Conservation (phyloP, 1,284 basidiomycete genomes). For the Microbotryum lychnidis-dioicae region DNA sequence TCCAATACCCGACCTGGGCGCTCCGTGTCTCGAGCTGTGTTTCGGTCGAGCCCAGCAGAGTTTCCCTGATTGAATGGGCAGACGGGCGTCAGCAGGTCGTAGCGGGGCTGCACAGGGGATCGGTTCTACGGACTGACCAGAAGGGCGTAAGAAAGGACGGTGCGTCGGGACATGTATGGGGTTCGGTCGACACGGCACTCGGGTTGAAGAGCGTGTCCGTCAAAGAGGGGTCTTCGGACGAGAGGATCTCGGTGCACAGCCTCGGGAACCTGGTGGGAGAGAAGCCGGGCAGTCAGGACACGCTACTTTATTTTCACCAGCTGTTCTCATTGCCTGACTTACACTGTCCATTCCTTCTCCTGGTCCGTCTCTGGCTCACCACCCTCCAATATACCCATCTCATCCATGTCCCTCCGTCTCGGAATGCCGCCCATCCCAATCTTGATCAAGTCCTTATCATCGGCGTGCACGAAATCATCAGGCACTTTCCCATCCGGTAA, state of each 20-base stretch:
- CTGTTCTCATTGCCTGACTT: not conserved
- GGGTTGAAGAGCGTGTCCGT: constrained; percentile 78
- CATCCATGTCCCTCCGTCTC: constrained; percentile 12
- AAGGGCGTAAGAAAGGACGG: constrained; percentile 18
- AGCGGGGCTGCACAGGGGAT: not conserved
- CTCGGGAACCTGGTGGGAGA: constrained; percentile 67
- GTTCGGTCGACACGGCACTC: constrained; percentile 39
- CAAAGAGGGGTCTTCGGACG: constrained; percentile 90
- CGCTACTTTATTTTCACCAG: too few relatives aligned
- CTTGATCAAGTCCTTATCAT: constrained; percentile 5
- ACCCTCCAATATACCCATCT: constrained; percentile 10
- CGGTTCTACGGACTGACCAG: constrained; percentile 9
- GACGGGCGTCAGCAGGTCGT: constrained; percentile 21
- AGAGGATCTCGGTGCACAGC: constrained; percentile 89
- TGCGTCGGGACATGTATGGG: constrained; percentile 15
- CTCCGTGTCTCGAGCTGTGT: constrained; percentile 31
- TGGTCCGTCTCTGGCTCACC: constrained; percentile 20
- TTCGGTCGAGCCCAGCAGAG: constrained; percentile 65
- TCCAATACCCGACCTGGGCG: constrained; percentile 34
- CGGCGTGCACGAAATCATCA: constrained; percentile 18
- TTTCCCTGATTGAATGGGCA: constrained; percentile 87
- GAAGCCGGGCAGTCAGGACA: too few relatives aligned
- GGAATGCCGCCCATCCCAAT: constrained; percentile 27
- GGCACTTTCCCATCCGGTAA: constrained; percentile 26
- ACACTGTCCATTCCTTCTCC: constrained; percentile 29